Evolutionary conservation across 805 yeast species (phyloP).

Genomic region (Wickerhamomyces hampshirensis): DNA sequence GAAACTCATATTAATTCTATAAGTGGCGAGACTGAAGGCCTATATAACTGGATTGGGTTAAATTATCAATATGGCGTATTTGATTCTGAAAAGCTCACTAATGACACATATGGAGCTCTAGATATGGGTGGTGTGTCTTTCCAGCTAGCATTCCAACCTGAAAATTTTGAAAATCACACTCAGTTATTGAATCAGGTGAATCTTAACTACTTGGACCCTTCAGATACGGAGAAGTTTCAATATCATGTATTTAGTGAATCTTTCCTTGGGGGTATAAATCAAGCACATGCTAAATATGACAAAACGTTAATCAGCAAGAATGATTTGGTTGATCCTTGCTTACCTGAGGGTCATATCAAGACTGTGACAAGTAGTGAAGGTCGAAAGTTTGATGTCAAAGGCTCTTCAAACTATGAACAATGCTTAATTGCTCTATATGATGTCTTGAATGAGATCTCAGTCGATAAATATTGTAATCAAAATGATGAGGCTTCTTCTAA

Average conservation of each 20-base stretch:
- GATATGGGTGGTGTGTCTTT: slow-evolving; percentile 99
- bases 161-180: slow-evolving; percentile 33
- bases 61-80: slow-evolving; percentile 50
- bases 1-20: slow-evolving; percentile 51
- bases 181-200: slow-evolving; percentile 40
- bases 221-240: slow-evolving; percentile 22
- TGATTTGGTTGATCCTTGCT: slow-evolving; percentile 47
- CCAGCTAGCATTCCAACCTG: slow-evolving; percentile 60
- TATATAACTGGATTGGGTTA: slow-evolving; percentile 62
- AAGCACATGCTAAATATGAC: slow-evolving; percentile 46
- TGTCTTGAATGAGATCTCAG: slow-evolving; percentile 28
- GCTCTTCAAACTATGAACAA: slow-evolving; percentile 45
- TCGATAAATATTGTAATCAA: slow-evolving; percentile 21
- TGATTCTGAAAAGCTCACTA: slow-evolving; percentile 26
- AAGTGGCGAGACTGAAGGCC: slow-evolving; percentile 62
- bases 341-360: slow-evolving; percentile 40
- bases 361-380: slow-evolving; percentile 12
- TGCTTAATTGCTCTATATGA: slow-evolving; percentile 47
- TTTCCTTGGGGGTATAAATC: slow-evolving; percentile 57
- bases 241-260: slow-evolving; percentile 49
- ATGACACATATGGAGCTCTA: slow-evolving; percentile 67
- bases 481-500: slow-evolving; percentile 21
- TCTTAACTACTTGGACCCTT: slow-evolving; percentile 32
- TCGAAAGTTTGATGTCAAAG: slow-evolving; percentile 31
- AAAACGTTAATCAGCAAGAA: slow-evolving; percentile 26